Conservation (phyloP, 2,329 filamentous ascomycete species). For the Lizonia empirigonia region DNA sequence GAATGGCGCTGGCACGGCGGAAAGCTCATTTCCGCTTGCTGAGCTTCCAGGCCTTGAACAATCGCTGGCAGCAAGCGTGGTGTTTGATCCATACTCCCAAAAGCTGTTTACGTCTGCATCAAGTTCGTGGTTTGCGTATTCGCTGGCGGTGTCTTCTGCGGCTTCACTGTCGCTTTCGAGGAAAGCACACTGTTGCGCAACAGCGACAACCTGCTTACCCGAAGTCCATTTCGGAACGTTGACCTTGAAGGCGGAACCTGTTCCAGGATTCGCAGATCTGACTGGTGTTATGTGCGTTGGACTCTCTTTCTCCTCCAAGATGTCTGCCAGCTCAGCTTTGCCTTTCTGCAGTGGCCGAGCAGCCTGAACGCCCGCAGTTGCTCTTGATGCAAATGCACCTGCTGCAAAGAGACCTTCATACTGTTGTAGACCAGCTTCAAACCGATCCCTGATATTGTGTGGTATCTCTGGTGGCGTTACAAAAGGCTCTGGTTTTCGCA, state of each 20-base stretch:
- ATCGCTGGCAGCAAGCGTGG: not conserved
- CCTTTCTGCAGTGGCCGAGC: not conserved
- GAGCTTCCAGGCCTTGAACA: not conserved
- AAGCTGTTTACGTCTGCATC: not conserved
- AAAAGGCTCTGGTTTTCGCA: conserved; percentile 17
- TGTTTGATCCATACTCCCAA: not conserved
- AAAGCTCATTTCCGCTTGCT: not conserved
- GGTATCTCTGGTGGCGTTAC: conserved; percentile 1
- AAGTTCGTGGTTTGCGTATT: not conserved
- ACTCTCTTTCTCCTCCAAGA: conserved; percentile 7
- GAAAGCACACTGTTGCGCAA: not conserved
- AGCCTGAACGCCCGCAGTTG: not conserved
- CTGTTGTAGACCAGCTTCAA: not conserved
- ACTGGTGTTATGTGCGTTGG: not conserved
- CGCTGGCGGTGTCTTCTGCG: not conserved
- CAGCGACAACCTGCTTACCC: not conserved
- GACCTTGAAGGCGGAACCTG: not conserved
- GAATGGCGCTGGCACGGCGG: not conserved
- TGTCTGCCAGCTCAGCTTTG: not conserved
- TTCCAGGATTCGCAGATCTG: not conserved
- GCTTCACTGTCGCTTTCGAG: not conserved
- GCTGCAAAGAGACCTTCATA: not conserved
- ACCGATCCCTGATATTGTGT: not conserved
- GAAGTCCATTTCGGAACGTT: not conserved
- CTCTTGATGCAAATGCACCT: not conserved